phyloP scores from a whole-genome alignment of 805 yeast genomes.

The Wickerhamomyces xylosicus region DNA sequence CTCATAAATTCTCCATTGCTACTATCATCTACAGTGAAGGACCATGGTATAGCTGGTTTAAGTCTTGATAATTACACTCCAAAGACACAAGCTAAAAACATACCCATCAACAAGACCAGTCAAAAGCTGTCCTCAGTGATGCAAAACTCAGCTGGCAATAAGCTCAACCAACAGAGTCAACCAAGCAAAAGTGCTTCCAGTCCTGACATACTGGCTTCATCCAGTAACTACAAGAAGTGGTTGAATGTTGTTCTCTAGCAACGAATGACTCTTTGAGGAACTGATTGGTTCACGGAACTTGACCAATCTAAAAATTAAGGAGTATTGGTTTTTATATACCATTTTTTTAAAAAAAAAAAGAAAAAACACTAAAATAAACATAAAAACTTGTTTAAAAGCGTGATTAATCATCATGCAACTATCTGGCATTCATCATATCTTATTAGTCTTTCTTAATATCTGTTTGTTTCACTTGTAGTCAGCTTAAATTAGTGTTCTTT shows the following conservation, averaged over 20 bases:
- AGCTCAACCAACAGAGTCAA: background rate
- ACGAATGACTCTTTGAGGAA: conserved; percentile 1
- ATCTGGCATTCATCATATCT: too few species aligned
- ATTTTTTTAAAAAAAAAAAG: too few species aligned
- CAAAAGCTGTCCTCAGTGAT: background rate
- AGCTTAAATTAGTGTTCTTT: too few species aligned
- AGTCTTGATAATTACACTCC: conserved; percentile 15
- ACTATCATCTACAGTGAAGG: conserved; percentile 16
- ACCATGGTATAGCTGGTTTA: conserved; percentile 17
- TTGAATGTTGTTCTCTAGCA: conserved; percentile 12
- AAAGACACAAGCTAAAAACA: conserved; percentile 4
- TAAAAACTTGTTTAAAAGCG: too few species aligned
- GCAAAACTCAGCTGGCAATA: background rate
- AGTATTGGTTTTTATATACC: too few species aligned
- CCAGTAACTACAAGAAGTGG: conserved; percentile 21
- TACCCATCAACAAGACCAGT: background rate
- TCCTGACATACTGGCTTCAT: conserved; percentile 10
- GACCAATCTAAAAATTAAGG: background rate
- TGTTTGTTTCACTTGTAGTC: too few species aligned
- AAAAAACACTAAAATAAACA: too few species aligned
- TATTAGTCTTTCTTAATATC: too few species aligned
- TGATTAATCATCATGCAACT: too few species aligned
- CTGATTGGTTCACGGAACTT: background rate
- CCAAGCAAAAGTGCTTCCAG: background rate
- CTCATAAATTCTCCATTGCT: conserved; percentile 20